Evolutionary conservation across 805 yeast genomes (phyloP).

Genomic region (Yarrowia hollandica): DNA sequence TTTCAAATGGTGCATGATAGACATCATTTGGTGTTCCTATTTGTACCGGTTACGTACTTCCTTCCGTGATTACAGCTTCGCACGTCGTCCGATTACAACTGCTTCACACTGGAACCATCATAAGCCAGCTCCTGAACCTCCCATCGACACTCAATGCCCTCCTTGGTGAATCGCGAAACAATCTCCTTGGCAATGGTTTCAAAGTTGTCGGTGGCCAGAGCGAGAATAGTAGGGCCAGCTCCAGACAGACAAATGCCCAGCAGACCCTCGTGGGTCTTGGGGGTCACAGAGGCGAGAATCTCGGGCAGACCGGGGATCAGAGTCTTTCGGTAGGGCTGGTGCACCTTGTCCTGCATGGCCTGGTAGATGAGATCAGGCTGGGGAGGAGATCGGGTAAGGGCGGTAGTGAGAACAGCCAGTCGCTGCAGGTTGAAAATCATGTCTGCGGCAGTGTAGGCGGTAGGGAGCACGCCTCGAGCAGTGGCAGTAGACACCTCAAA

Average conservation of each 20-base stretch:
- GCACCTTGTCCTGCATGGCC: slow-evolving; percentile 95
- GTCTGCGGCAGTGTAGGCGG: slow-evolving; percentile 72
- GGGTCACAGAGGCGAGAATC: slow-evolving; percentile 76
- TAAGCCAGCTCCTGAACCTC: slow-evolving; percentile 79
- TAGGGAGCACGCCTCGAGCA: slow-evolving; percentile 86
- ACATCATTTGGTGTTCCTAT: no score
- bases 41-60: no score
- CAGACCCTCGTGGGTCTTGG: slow-evolving; percentile 77
- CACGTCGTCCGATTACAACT: no score
- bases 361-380: slow-evolving; percentile 80
- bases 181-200: slow-evolving; percentile 80
- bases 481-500: slow-evolving; percentile 93
- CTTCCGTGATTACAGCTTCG: no score
- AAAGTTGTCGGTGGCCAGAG: slow-evolving; percentile 85
- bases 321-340: slow-evolving; percentile 93
- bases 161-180: slow-evolving; percentile 62
- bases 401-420: slow-evolving; percentile 87
- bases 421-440: slow-evolving; percentile 92
- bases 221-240: slow-evolving; percentile 96
- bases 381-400: slow-evolving; percentile 82
- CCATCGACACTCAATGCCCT: slow-evolving; percentile 74
- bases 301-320: slow-evolving; percentile 89
- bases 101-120: slow-evolving; percentile 74
- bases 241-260: slow-evolving; percentile 95
- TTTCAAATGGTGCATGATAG: no score